These are phyloP conservation scores for Eutypella sp. DNA, from an alignment of 2,329 filamentous ascomycete genomes.

Conservation along the genomic window DNA sequence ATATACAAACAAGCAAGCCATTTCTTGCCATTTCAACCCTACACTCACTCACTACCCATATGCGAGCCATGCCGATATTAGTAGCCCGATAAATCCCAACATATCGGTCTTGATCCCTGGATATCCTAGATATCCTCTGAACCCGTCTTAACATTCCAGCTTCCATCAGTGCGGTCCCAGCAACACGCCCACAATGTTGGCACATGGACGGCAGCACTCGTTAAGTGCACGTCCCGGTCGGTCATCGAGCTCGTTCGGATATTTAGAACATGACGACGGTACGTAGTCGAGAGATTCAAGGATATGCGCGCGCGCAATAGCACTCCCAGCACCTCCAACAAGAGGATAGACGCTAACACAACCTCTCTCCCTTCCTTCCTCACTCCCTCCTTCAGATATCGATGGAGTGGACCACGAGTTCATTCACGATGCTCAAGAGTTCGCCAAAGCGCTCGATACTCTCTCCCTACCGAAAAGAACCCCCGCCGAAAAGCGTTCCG, in stretches of 20 bases:
- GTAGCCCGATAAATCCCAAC: too few species aligned
- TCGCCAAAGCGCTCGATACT: conserved; percentile 76
- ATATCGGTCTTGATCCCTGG: neutral
- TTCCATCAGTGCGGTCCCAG: neutral
- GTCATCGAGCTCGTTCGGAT: neutral
- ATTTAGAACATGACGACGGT: neutral
- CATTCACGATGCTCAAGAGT: conserved; percentile 73
- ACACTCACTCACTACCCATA: too few species aligned
- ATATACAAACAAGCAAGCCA: neutral
- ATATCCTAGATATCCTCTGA: too few species aligned
- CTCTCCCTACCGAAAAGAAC: conserved; percentile 53
- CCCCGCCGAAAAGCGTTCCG: conserved; percentile 52
- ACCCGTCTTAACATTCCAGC: too few species aligned
- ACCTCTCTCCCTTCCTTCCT: too few species aligned
- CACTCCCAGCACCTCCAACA: too few species aligned
- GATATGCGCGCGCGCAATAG: too few species aligned
- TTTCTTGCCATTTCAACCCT: neutral
- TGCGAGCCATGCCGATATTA: too few species aligned
- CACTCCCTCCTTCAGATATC: too few species aligned
- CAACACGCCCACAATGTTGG: neutral
- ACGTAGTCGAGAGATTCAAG: too few species aligned
- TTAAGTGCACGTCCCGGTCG: neutral
- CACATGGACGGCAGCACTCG: neutral
- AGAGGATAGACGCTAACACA: too few species aligned
- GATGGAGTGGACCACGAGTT: conserved; percentile 18